Percentiles rank a stretch among this genome's conserved stretches.
phyloP scores from a whole-genome alignment of 768 basidiomycete species.

The Mycena rebaudengoi region DNA sequence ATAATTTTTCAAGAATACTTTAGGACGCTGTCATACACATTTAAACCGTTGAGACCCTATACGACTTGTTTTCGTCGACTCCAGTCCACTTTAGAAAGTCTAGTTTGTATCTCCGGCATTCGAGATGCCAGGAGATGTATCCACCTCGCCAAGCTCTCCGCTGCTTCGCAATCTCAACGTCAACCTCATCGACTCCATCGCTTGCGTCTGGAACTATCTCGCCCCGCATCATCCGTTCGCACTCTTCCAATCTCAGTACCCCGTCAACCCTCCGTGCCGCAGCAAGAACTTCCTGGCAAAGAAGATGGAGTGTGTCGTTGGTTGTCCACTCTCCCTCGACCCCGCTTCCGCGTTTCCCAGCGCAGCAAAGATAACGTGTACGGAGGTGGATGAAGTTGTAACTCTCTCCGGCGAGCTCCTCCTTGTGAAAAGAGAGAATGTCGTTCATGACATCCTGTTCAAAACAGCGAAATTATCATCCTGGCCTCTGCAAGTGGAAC shows the following conservation, averaged over 20 bases:
- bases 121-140: constrained; percentile 17
- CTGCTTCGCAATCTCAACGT: constrained; percentile 11
- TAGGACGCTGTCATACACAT: neutral
- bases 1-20: no score
- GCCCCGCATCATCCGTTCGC: constrained; percentile 5
- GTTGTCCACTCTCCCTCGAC: constrained; percentile 1
- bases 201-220: neutral
- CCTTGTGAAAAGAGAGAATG: constrained; percentile 18
- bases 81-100: neutral
- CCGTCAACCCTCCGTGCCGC: constrained; percentile 10
- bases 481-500: neutral
- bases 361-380: neutral
- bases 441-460: constrained; percentile 18
- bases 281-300: constrained; percentile 2
- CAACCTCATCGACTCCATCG: neutral
- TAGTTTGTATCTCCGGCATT: constrained; percentile 14
- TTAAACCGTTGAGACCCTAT: neutral
- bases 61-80: constrained; percentile 7
- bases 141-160: constrained; percentile 11
- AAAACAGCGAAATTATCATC: neutral
- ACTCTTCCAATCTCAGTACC: constrained; percentile 12
- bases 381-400: constrained; percentile 16
- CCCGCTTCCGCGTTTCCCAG: neutral
- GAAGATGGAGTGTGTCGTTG: constrained; percentile 5
- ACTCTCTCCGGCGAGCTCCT: constrained; percentile 15